phyloP scores from a whole-genome alignment of 169 alveolate genomes.

The Plasmodium falciparum region DNA sequence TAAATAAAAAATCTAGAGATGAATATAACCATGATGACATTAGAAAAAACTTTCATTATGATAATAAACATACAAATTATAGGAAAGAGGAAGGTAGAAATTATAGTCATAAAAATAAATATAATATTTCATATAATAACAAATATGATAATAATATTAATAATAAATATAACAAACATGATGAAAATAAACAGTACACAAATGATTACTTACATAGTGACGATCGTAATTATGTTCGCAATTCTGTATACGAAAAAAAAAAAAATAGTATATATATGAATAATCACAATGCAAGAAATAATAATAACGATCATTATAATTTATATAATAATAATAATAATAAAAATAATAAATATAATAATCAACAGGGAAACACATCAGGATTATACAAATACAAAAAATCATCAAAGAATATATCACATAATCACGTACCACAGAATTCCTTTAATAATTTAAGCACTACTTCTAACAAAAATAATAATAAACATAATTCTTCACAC shows the following conservation, averaged over 20 bases:
- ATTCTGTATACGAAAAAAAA: conserved; percentile 32
- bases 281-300: conserved; percentile 24
- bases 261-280: conserved; percentile 37
- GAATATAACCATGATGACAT: conserved; percentile 4
- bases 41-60: background rate
- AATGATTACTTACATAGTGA: conserved; percentile 28
- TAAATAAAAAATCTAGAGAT: conserved; percentile 8
- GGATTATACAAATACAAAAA: no score
- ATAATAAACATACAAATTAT: background rate
- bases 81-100: background rate
- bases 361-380: no score
- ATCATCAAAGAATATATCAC: no score
- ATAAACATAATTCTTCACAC: no score
- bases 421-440: no score
- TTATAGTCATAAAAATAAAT: conserved; percentile 6
- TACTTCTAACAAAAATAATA: no score
- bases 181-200: background rate
- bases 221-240: conserved; percentile 38
- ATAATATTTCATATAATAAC: conserved; percentile 6
- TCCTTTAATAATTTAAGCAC: no score
- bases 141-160: background rate
- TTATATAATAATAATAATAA: no score
- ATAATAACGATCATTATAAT: background rate
- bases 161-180: background rate
- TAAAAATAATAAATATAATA: no score